Evolutionary conservation across 192 early-diverging fungal genomes (phyloP).

Genomic region (Coemansia furcata): DNA sequence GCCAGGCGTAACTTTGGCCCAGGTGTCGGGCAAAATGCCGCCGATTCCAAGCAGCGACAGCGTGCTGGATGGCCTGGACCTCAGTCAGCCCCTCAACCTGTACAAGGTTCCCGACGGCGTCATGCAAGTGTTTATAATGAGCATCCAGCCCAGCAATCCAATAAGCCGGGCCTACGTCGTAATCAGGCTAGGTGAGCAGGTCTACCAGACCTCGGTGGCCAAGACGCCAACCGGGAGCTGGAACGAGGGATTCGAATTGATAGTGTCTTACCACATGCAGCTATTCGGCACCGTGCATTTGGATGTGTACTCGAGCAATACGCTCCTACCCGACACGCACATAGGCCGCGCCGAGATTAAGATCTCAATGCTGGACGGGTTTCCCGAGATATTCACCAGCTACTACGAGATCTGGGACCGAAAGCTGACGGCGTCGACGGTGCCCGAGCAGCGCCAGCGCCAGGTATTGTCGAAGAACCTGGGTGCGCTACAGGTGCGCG

Average conservation of each 20-base stretch:
- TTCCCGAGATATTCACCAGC: constrained; percentile 68
- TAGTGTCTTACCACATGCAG: constrained; percentile 69
- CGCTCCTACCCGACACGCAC: constrained; percentile 61
- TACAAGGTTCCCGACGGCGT: constrained; percentile 51
- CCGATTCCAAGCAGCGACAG: constrained; percentile 27
- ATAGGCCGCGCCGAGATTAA: constrained; percentile 70
- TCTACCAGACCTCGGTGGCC: constrained; percentile 62
- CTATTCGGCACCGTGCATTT: constrained; percentile 70
- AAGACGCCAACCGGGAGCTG: constrained; percentile 58
- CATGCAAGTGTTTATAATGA: constrained; percentile 62
- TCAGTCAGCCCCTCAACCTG: constrained; percentile 51
- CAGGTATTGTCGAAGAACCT: constrained; percentile 61
- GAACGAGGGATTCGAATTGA: constrained; percentile 72
- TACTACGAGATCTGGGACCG: constrained; percentile 80
- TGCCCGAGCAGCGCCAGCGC: constrained; percentile 56
- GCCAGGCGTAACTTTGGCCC: background rate
- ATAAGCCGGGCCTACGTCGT: constrained; percentile 65
- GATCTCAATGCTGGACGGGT: constrained; percentile 56
- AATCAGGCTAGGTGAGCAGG: constrained; percentile 64
- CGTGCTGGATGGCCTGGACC: constrained; percentile 33
- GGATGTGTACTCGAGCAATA: constrained; percentile 66
- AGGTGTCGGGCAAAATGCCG: constrained; percentile 4
- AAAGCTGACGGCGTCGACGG: constrained; percentile 60
- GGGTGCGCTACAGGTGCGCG: constrained; percentile 65
- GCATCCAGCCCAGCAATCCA: constrained; percentile 57